Evolutionary conservation across 805 yeast genomes (phyloP).

Genomic region (Candida montana): DNA sequence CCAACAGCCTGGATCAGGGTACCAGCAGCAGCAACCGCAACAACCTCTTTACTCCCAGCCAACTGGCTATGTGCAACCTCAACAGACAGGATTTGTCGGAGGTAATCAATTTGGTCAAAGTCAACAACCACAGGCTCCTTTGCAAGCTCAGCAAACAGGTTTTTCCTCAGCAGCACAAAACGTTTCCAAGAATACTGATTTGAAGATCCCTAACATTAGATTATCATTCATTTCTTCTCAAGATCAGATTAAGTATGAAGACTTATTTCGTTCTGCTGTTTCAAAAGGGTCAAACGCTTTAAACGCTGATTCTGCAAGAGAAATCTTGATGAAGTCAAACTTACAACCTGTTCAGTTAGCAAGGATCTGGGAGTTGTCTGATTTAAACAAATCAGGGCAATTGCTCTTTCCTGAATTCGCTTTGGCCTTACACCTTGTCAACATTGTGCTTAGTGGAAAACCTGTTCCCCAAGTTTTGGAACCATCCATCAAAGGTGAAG

Average conservation of each 20-base stretch:
- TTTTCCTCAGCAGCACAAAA: conserved; percentile 28
- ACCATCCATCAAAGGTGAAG: conserved; percentile 71
- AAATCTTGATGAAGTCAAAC: conserved; percentile 74
- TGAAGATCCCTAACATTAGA: conserved; percentile 71
- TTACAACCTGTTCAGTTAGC: conserved; percentile 70
- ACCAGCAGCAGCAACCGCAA: conserved; percentile 15
- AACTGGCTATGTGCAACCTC: conserved; percentile 17
- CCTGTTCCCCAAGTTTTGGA: conserved; percentile 71
- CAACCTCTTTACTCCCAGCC: conserved; percentile 16
- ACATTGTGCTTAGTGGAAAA: conserved; percentile 71
- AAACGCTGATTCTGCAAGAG: conserved; percentile 69
- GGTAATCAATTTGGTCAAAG: conserved; percentile 12
- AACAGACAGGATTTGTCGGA: conserved; percentile 24
- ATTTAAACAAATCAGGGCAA: conserved; percentile 78
- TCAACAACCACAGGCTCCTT: conserved; percentile 27
- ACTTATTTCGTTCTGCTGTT: conserved; percentile 75
- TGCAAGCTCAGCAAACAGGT: conserved; percentile 37
- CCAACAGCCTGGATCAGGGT: conserved; percentile 14
- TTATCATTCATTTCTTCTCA: conserved; percentile 77
- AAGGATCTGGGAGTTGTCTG: conserved; percentile 88
- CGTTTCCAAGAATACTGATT: conserved; percentile 43
- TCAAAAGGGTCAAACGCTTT: conserved; percentile 45
- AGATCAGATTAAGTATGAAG: conserved; percentile 85
- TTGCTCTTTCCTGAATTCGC: conserved; percentile 93
- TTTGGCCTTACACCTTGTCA: conserved; percentile 82